Conservation (phyloP, 2,329 filamentous ascomycete genomes). For the Fonsecaea multimorphosa region DNA sequence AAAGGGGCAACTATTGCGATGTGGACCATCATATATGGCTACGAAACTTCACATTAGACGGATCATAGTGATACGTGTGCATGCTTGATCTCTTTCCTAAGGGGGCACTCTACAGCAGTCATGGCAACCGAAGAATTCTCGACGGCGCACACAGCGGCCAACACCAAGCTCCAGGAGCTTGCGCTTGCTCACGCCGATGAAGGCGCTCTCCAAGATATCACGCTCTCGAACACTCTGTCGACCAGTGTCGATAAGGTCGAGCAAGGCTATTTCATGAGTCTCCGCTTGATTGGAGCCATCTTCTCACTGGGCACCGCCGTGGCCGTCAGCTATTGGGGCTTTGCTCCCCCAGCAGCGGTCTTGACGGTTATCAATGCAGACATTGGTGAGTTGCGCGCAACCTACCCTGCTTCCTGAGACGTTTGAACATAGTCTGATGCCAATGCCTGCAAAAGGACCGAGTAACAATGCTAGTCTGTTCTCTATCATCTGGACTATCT, state of each 20-base stretch:
- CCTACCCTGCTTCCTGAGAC: not conserved
- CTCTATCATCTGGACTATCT: conserved; percentile 31
- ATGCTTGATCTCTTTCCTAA: not conserved
- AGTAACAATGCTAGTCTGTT: conserved; percentile 27
- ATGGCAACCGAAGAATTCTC: not conserved
- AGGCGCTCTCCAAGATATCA: conserved; percentile 7
- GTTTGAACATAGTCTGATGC: not conserved
- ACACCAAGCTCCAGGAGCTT: conserved; percentile 14
- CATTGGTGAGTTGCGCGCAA: conserved; percentile 27
- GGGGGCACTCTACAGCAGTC: not conserved
- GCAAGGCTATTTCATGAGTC: conserved; percentile 15
- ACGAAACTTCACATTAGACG: not conserved
- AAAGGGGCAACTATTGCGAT: not conserved
- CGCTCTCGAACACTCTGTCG: not conserved
- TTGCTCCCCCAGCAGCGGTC: conserved; percentile 34
- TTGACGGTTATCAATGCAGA: conserved; percentile 29
- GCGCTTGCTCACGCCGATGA: conserved; percentile 10
- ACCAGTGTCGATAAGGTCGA: not conserved
- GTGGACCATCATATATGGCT: not conserved
- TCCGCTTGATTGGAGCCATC: conserved; percentile 9
- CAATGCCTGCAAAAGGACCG: conserved; percentile 4
- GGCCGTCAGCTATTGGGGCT: conserved; percentile 22
- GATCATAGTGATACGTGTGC: too few relatives aligned
- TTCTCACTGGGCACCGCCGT: not conserved
- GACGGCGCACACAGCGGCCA: not conserved